These are phyloP conservation scores for Heliocybe sulcata DNA, from an alignment of 1,284 basidiomycete species.

Conservation along the genomic window DNA sequence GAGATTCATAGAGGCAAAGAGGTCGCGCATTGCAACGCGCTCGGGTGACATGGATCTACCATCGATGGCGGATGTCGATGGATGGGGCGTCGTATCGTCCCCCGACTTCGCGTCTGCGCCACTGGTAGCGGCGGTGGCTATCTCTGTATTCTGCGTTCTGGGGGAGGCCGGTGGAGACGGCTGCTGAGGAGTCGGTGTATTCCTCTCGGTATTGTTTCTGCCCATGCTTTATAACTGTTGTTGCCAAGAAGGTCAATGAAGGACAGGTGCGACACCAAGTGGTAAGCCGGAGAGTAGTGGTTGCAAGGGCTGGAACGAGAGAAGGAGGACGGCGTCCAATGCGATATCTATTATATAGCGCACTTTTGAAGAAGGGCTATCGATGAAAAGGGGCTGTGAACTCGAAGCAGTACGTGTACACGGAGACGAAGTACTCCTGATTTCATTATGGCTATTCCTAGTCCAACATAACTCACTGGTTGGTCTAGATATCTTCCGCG, in stretches of 20 bases:
- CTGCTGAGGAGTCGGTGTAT: no score
- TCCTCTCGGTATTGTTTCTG: no score
- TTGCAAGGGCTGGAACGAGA: background rate
- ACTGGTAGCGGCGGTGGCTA: no score
- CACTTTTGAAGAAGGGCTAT: background rate
- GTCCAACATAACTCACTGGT: background rate
- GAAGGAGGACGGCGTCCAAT: background rate
- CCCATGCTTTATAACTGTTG: no score
- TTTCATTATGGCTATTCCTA: background rate
- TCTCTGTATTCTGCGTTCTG: no score
- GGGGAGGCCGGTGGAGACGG: no score
- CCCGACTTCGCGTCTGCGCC: no score
- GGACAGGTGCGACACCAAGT: background rate
- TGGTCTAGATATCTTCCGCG: background rate
- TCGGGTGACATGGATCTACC: background rate
- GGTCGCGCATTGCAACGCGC: background rate
- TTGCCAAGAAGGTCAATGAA: no score
- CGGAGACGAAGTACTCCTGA: background rate
- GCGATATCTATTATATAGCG: background rate
- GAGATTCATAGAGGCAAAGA: background rate
- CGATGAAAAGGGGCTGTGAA: background rate
- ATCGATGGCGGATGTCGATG: background rate
- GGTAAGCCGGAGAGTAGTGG: background rate
- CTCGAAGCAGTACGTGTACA: background rate
- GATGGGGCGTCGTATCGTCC: background rate